A percentile compares a stretch with the other conserved stretches of the same genome.
Evolutionary conservation across 257 asterid species (phyloP).

Genomic region (Fraxinus quadrangulata): DNA sequence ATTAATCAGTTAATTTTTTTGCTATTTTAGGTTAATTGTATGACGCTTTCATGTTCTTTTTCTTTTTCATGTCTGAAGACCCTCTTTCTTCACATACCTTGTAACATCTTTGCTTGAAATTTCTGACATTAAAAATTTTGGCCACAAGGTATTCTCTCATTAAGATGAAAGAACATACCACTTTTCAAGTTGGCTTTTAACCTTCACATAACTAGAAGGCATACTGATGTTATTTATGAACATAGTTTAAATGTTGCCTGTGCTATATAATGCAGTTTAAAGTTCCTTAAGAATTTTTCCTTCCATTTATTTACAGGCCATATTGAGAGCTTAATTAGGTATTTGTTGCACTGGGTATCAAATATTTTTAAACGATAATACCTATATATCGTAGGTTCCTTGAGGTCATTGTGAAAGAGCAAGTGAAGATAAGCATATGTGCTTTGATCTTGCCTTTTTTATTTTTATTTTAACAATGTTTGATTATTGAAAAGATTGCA

Average conservation of each 20-base stretch:
- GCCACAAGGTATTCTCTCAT: neutral
- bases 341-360: neutral
- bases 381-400: neutral
- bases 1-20: neutral
- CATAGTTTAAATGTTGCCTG: neutral
- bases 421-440: neutral
- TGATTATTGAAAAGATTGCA: neutral
- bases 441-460: neutral
- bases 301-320: neutral
- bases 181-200: neutral
- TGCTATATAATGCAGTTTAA: neutral
- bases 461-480: neutral
- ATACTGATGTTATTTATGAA: neutral
- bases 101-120: neutral
- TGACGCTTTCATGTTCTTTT: constrained; percentile 1
- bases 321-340: neutral
- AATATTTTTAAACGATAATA: neutral
- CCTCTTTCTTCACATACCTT: too few species aligned
- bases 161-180: neutral
- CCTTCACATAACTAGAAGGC: neutral
- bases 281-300: neutral
- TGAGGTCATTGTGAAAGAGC: neutral
- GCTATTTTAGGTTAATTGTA: neutral
- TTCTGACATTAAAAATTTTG: neutral
- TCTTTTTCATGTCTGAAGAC: neutral